Evolutionary conservation across 2,329 filamentous ascomycete genomes (phyloP).

Genomic region (Onygenales sp.): DNA sequence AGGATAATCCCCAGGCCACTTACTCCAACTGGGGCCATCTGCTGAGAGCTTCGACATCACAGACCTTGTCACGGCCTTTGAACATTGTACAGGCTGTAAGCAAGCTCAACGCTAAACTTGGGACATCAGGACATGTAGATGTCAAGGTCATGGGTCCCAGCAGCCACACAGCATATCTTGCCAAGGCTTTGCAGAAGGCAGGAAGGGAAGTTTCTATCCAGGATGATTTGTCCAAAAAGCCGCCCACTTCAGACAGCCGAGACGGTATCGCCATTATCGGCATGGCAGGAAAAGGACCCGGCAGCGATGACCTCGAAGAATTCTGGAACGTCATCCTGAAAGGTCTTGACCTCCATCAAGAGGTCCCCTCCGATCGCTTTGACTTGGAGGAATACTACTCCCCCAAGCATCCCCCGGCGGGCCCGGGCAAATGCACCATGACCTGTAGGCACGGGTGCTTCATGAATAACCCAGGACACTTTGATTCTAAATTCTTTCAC

Average conservation of each 20-base stretch:
- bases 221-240: constrained; percentile 2
- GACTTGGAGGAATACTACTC: constrained; percentile 17
- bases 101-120: constrained; percentile 1
- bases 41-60: constrained; percentile 2
- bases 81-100: constrained; percentile 1
- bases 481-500: constrained; percentile 18
- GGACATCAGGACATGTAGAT: constrained; percentile 1
- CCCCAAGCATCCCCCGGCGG: constrained; percentile 6
- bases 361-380: constrained; percentile 24
- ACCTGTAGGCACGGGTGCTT: constrained; percentile 16
- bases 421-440: constrained; percentile 11
- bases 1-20: constrained; percentile 1
- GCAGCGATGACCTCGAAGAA: constrained; percentile 14
- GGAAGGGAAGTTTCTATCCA: constrained; percentile 5
- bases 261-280: constrained; percentile 19
- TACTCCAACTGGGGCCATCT: constrained; percentile 6
- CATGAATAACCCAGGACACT: constrained; percentile 11
- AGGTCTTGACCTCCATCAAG: constrained; percentile 16
- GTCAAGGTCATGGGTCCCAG: constrained; percentile 4
- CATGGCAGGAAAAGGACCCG: constrained; percentile 16
- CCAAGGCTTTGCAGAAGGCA: constrained; percentile 3
- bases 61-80: constrained; percentile 1
- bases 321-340: constrained; percentile 26
- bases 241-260: neutral
- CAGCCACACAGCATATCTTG: constrained; percentile 4